Evolutionary conservation across 73 alveolate species (phyloP).

Genomic region (Tetrahymena thermophila): DNA sequence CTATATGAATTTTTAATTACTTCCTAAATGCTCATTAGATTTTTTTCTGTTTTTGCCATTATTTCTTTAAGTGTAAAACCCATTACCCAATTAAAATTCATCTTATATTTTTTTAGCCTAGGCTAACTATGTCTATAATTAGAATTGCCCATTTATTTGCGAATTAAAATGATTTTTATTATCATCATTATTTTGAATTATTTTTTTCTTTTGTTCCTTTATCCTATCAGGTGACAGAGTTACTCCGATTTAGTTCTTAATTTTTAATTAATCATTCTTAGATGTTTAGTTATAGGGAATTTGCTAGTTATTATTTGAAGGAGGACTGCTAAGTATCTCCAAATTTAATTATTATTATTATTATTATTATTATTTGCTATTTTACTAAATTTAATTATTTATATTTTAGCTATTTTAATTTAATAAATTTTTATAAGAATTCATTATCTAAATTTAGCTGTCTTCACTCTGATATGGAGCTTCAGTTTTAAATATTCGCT

Average conservation of each 20-base stretch:
- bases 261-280: too few species aligned
- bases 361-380: background rate
- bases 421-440: background rate
- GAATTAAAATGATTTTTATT: background rate
- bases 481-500: background rate
- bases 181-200: background rate
- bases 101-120: background rate
- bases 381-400: background rate
- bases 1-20: background rate
- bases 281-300: background rate
- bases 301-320: background rate
- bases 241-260: background rate
- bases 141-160: background rate
- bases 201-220: background rate
- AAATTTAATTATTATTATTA: background rate
- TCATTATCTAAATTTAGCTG: background rate
- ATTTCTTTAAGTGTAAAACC: background rate
- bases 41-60: background rate
- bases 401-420: background rate
- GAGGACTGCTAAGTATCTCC: background rate
- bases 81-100: background rate
- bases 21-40: background rate
- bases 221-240: background rate
- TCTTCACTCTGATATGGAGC: background rate
- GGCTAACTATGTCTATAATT: background rate